A percentile compares a stretch with the other conserved stretches of the same genome.
These are phyloP conservation scores for Vishniacozyma victoriae DNA, from an alignment of 768 basidiomycete species.

Conservation along the genomic window DNA sequence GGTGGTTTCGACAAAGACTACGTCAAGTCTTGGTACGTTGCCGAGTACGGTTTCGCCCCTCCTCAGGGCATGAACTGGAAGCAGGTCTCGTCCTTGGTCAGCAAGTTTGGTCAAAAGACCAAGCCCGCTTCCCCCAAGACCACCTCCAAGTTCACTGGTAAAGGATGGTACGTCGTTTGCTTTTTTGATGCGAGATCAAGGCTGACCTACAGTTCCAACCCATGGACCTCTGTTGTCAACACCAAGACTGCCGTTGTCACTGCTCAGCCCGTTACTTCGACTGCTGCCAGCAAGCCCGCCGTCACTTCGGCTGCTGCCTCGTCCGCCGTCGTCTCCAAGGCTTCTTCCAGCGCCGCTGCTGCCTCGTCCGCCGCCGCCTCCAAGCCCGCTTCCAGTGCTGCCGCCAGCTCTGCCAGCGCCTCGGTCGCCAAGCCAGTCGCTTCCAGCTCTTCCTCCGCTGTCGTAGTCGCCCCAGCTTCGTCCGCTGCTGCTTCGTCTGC, in stretches of 20 bases:
- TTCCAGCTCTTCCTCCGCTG: constrained; percentile 2
- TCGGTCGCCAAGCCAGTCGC: background rate
- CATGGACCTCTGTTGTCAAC: no score
- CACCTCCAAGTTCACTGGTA: constrained; percentile 6
- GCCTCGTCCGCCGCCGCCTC: constrained; percentile 8
- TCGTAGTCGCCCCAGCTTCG: constrained; percentile 1
- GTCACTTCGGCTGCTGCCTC: background rate
- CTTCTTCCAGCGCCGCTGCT: constrained; percentile 2
- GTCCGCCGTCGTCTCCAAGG: background rate
- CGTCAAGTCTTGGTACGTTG: constrained; percentile 18
- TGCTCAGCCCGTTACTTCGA: background rate
- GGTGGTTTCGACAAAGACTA: constrained; percentile 12
- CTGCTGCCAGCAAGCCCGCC: no score
- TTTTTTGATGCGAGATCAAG: no score
- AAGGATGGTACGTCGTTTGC: no score
- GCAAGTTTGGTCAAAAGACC: constrained; percentile 7
- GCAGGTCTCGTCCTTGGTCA: constrained; percentile 16
- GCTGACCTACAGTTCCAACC: no score
- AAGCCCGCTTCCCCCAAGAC: constrained; percentile 6
- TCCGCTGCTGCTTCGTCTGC: background rate
- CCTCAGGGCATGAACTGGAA: constrained; percentile 14
- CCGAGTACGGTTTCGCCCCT: constrained; percentile 11
- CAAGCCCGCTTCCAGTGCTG: background rate
- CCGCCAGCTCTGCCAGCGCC: background rate
- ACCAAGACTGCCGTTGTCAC: no score